Evolutionary conservation across 1,284 basidiomycete genomes (phyloP), one percentile per base, ranked within the genome.

Genomic region (Ustilago tritici): DNA sequence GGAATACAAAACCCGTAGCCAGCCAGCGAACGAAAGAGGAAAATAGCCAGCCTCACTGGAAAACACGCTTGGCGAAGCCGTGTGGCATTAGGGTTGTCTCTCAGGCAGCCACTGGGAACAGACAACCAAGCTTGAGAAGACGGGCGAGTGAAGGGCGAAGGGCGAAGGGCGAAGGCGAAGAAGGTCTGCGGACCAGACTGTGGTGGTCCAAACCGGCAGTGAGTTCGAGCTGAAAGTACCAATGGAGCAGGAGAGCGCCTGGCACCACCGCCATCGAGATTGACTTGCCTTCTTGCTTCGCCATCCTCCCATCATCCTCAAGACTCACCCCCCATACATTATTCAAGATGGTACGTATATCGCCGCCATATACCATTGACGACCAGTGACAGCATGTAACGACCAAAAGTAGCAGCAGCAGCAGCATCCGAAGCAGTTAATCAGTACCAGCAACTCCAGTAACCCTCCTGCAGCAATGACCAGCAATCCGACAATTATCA

Each of bases 281-380:
- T 57, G 38, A 36, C n/a, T 61, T 23, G 55, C 43, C 53, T 47
- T 56, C 55, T 61, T 54, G 56, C 64, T 61, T 53, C 65, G 68
- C 73, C 68, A 67, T 76, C 68, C 68, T 76, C 65, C 73, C 73
- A 76, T 76, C 73, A 75, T 75, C 67, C 68, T 76, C 73, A 76
- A 76, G 73, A 68, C 73, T 76, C 73, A 76, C 64, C 68, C 57
- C 54, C 61, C 56, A 66, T 57, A 67, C 58, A 63, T 40, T 62
- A 52, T 54, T 70, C 73, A 76, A 76, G 73, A 76, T 76, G 73
- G 73, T 76, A 76, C 58, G 73, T 76, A 76, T 67, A 53, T 56
- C 50, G 40, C 35, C 56, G 17, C 40, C 41, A 52, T 19, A 38
- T 59, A 65, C 47, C 58, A 17, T 50, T 57, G 43, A 72, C 61